Evolutionary conservation across 2,329 filamentous ascomycete species (phyloP), one percentile per base, ranked within the genome.

Genomic region (Harringtonia aguacate): DNA sequence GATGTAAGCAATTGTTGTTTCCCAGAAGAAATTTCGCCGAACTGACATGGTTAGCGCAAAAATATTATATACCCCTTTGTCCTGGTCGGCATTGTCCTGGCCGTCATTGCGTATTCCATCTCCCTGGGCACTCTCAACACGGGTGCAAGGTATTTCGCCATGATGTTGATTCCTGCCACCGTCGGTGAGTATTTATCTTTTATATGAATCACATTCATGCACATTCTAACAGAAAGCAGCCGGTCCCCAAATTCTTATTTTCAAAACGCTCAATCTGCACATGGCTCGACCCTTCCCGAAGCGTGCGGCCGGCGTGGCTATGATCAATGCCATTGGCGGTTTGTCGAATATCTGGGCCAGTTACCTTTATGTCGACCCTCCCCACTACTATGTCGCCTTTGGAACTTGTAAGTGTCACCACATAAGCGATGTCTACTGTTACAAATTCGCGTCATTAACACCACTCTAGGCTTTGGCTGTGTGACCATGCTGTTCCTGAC

Each of bases 231-330:
- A 20, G 22, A 17, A 20, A 24, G 35, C 15, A 14, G 62, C 63
- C 18, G 63, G 60, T 3, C 61, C 63, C 1, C 62, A 65, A 38
- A 56, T 65, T 8, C 55, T 65, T 8, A 53, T 65, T 3, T 64
- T 58, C 54, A 65, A 66, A 48, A 66, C 61, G 0, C 61, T 43
- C 34, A 37, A 43, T 28, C 41, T 43, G 41, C 41, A 43, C 35
- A 55, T 68, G 13, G 61, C 64, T 9, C 58, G 64, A 2, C 65
- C 65, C 0, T 50, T 61, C n/a, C 56, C 64, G 0, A 68, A 68
- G 50, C 61, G 64, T 9, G 64, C 65, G 1, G 63, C 62, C 2
- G 64, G 60, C 3, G 59, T 57, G 4, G 65, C 65, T 8, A 44
- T 67, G 21, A 59, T 67, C 39, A 67, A 67, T 50, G 39, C 56